Percentiles rank a stretch among this genome's conserved stretches.
These are phyloP conservation scores for Fusarium robinianum DNA, from an alignment of 2,329 filamentous ascomycete species.

Conservation along the genomic window DNA sequence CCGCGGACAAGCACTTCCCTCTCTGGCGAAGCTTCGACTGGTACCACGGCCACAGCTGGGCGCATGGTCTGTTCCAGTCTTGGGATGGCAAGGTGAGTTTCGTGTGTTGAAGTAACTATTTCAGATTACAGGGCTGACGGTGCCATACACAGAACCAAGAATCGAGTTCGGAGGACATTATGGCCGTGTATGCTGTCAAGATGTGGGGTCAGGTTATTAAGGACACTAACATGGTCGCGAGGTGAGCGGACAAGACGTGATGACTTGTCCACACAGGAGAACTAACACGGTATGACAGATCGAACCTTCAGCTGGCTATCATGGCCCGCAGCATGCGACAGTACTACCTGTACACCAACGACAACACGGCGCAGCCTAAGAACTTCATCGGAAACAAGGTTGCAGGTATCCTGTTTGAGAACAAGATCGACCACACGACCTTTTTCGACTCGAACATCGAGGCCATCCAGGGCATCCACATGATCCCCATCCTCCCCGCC, in stretches of 20 bases:
- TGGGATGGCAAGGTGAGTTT: constrained; percentile 69
- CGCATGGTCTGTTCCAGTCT: constrained; percentile 74
- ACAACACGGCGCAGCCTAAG: constrained; percentile 71
- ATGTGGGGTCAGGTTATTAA: constrained; percentile 86
- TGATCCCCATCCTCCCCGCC: constrained; percentile 74
- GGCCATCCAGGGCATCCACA: constrained; percentile 79
- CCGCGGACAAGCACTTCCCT: constrained; percentile 75
- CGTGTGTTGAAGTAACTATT: too few species aligned
- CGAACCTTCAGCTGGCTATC: constrained; percentile 83
- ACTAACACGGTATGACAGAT: constrained; percentile 45
- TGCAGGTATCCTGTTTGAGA: constrained; percentile 79
- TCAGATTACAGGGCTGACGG: constrained; percentile 1
- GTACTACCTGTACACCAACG: constrained; percentile 79
- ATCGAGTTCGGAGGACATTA: constrained; percentile 86
- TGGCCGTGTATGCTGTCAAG: constrained; percentile 85
- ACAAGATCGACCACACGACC: constrained; percentile 91
- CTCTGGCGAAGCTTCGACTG: constrained; percentile 87
- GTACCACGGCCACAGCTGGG: constrained; percentile 95
- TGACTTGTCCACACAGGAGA: not conserved
- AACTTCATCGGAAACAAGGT: constrained; percentile 83
- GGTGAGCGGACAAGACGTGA: constrained; percentile 47
- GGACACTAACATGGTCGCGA: constrained; percentile 78
- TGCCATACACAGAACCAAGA: constrained; percentile 64
- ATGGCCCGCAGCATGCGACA: constrained; percentile 72
- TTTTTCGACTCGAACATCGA: constrained; percentile 79